A percentile compares a stretch with the other conserved stretches of the same genome.
Evolutionary conservation across 116 monocot species (phyloP).

Genomic region (Posidonia oceanica): DNA sequence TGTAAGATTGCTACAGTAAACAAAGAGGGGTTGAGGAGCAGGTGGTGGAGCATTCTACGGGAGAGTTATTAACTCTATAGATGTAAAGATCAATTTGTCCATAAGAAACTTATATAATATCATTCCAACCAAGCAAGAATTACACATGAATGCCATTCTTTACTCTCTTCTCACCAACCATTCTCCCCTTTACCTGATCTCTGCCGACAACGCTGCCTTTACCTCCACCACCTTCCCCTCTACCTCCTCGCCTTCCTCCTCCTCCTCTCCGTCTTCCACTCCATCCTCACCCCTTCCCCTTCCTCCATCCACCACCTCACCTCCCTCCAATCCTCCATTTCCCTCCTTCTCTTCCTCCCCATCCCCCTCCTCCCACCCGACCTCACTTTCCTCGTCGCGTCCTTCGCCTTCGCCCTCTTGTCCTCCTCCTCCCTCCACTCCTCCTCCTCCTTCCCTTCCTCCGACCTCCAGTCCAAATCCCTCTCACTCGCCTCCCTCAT

Average conservation of each 20-base stretch:
- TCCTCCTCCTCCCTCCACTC: constrained; percentile 11
- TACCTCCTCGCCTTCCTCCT: constrained; percentile 13
- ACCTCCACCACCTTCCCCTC: constrained; percentile 25
- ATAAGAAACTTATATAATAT: no score
- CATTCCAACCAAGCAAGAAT: no score
- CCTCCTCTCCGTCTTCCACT: constrained; percentile 15
- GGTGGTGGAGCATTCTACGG: no score
- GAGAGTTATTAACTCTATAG: no score
- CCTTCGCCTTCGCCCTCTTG: constrained; percentile 37
- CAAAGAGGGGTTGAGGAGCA: no score
- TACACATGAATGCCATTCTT: no score
- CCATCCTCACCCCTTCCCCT: constrained; percentile 11
- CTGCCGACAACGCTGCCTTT: no score
- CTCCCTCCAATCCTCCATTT: constrained; percentile 12
- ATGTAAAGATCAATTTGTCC: no score
- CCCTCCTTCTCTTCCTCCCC: constrained; percentile 14
- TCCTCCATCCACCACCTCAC: constrained; percentile 18
- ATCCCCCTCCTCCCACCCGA: constrained; percentile 18
- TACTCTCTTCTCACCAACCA: no score
- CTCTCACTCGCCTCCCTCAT: constrained; percentile 20
- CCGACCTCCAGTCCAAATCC: constrained; percentile 50
- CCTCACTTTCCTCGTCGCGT: constrained; percentile 22
- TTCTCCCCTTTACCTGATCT: no score
- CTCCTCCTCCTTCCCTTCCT: constrained; percentile 16
- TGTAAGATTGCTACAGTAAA: no score